Evolutionary conservation across 176 grass and related monocot species (phyloP).

Genomic region (Eleusine coracana): DNA sequence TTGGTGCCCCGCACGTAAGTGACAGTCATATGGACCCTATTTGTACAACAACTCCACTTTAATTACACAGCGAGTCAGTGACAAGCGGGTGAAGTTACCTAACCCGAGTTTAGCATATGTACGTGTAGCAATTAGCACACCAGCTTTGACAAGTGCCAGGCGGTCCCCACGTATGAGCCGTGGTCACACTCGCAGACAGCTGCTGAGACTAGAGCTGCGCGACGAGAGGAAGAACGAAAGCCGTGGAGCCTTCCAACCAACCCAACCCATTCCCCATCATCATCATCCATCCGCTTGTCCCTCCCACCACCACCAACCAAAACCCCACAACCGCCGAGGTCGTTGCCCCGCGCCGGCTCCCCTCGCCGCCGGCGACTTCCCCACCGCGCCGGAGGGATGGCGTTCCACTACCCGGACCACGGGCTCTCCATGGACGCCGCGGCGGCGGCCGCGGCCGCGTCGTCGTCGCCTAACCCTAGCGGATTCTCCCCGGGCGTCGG

Average conservation of each 20-base stretch:
- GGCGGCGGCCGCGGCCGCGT: conserved; percentile 6
- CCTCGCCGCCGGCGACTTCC: not conserved
- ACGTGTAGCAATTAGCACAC: conserved; percentile 1
- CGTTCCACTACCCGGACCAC: conserved; percentile 64
- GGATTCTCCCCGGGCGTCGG: conserved; percentile 47
- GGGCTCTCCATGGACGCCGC: conserved; percentile 55
- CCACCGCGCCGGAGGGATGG: conserved; percentile 19
- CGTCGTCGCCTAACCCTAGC: conserved; percentile 60
- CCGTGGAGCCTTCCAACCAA: conserved; percentile 22
- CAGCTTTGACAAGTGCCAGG: conserved; percentile 22
- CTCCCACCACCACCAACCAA: conserved; percentile 45
- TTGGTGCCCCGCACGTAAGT: not conserved
- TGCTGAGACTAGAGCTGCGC: not conserved
- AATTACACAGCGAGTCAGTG: not conserved
- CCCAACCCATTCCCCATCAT: conserved; percentile 5
- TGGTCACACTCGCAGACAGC: conserved; percentile 19
- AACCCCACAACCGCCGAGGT: conserved; percentile 45
- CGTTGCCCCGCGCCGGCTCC: not conserved
- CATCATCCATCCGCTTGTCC: conserved; percentile 38
- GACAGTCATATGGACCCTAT: too few relatives aligned
- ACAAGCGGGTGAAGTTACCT: not conserved
- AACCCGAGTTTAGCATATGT: not conserved
- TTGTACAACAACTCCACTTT: too few relatives aligned
- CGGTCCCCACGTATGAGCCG: not conserved
- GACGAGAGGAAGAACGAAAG: conserved; percentile 7